These are phyloP conservation scores for Chlorella sp. DNA, from an alignment of 139 green algal species.

Conservation along the genomic window DNA sequence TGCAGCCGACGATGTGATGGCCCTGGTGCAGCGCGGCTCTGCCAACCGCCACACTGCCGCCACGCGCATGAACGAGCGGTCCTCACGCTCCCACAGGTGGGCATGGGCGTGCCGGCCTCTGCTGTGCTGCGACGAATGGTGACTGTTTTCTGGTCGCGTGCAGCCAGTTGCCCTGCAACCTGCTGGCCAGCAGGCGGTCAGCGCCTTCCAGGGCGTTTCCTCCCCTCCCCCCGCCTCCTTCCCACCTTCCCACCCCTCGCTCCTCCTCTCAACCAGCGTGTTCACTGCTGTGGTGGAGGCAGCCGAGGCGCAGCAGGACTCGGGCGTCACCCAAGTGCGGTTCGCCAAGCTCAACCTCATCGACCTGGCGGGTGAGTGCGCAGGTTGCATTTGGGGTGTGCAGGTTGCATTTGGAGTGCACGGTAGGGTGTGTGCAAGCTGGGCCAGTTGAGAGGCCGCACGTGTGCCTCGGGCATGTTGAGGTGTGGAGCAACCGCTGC, in stretches of 20 bases:
- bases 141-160: neutral
- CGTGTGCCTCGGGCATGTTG: neutral
- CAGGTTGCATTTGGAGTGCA: neutral
- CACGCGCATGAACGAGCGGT: slow-evolving; percentile 91
- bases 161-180: neutral
- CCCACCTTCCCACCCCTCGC: neutral
- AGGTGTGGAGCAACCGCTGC: neutral
- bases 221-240: too few species aligned
- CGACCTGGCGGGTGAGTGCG: slow-evolving; percentile 84
- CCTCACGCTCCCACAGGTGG: slow-evolving; percentile 80
- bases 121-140: neutral
- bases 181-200: too few species aligned
- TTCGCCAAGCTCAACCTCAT: slow-evolving; percentile 92
- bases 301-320: slow-evolving; percentile 51
- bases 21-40: slow-evolving; percentile 70
- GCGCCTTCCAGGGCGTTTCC: too few species aligned
- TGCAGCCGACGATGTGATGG: slow-evolving; percentile 69
- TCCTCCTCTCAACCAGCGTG: slow-evolving; percentile 54
- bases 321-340: slow-evolving; percentile 55
- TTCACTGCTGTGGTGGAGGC: slow-evolving; percentile 76
- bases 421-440: neutral
- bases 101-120: neutral
- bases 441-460: neutral
- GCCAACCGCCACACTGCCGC: slow-evolving; percentile 76
- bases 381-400: too few species aligned